phyloP scores from a whole-genome alignment of 2,329 filamentous ascomycete species.

The Dryadomyces sulphureus region DNA sequence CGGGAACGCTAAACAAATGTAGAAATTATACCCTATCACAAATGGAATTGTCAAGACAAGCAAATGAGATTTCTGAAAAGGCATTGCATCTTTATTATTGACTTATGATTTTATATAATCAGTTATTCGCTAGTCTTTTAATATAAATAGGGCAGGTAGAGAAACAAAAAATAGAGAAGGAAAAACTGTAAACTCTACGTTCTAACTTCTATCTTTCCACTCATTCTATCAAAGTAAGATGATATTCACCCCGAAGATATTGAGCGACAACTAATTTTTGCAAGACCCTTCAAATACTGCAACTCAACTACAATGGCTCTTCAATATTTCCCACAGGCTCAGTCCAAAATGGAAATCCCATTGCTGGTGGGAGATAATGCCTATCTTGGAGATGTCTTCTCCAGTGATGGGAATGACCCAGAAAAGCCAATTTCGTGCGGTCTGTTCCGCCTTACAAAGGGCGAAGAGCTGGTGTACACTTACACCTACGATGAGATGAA shows the following conservation, averaged over 20 bases:
- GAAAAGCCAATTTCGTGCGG: conserved; percentile 5
- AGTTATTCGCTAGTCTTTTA: too few species aligned
- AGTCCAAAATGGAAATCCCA: conserved; percentile 4
- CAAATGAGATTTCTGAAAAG: too few species aligned
- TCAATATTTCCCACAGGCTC: conserved; percentile 4
- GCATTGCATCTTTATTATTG: too few species aligned
- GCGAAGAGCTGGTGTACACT: conserved; percentile 3
- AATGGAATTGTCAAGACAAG: not conserved
- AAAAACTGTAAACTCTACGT: not conserved
- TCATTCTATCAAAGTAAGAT: not conserved
- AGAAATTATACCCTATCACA: conserved; percentile 5
- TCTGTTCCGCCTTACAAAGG: conserved; percentile 4
- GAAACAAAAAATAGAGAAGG: not conserved
- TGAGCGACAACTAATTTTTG: too few species aligned
- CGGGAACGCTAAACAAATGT: conserved; percentile 2
- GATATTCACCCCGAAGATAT: too few species aligned
- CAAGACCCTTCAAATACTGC: not conserved
- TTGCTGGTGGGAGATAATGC: conserved; percentile 4
- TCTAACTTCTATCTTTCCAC: not conserved
- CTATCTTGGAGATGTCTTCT: conserved; percentile 6
- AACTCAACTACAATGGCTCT: conserved; percentile 1
- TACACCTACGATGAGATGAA: conserved; percentile 8
- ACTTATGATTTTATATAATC: too few species aligned
- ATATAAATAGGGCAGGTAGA: not conserved
- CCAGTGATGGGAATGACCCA: not conserved